These are phyloP conservation scores for Phyllosticta paracitricarpa DNA, from an alignment of 2,329 filamentous ascomycete genomes.

Conservation along the genomic window DNA sequence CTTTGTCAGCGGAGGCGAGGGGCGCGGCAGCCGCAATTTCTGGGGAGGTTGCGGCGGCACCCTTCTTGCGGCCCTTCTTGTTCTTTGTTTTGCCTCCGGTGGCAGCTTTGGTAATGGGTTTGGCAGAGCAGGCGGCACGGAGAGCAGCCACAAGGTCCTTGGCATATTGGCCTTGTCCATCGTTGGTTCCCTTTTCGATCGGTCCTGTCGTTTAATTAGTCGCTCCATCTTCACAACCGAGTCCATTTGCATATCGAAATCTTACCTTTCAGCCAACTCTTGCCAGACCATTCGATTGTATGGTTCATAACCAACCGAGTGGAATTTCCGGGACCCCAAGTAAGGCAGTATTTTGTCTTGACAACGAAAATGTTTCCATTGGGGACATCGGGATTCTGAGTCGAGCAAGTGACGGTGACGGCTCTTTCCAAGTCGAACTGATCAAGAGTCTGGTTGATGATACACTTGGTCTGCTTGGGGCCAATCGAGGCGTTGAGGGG, in stretches of 20 bases:
- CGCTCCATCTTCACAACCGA: neutral
- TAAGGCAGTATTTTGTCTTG: slow-evolving; percentile 90
- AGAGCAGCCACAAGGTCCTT: slow-evolving; percentile 69
- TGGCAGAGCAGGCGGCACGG: slow-evolving; percentile 61
- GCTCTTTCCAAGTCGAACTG: slow-evolving; percentile 77
- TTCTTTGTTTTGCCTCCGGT: slow-evolving; percentile 34
- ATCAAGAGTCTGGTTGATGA: slow-evolving; percentile 78
- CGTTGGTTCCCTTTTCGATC: slow-evolving; percentile 90
- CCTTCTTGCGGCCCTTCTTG: slow-evolving; percentile 21
- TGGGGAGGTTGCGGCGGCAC: slow-evolving; percentile 5
- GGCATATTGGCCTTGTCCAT: slow-evolving; percentile 76
- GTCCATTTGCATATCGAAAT: slow-evolving; percentile 3
- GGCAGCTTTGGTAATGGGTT: slow-evolving; percentile 40
- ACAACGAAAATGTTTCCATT: slow-evolving; percentile 84
- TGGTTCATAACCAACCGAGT: slow-evolving; percentile 84
- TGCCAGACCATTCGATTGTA: slow-evolving; percentile 89
- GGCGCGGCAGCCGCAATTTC: slow-evolving; percentile 15
- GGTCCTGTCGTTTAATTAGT: slow-evolving; percentile 48
- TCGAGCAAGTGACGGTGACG: slow-evolving; percentile 70
- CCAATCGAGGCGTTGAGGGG: slow-evolving; percentile 76
- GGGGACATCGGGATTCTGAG: slow-evolving; percentile 88
- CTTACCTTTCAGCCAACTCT: slow-evolving; percentile 92
- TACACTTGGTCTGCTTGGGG: slow-evolving; percentile 89
- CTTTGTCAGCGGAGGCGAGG: slow-evolving; percentile 17
- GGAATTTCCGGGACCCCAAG: slow-evolving; percentile 78